A percentile compares a stretch with the other conserved stretches of the same genome.
phyloP scores from a whole-genome alignment of 1,284 basidiomycete species.

The Neonothopanus nambi region DNA sequence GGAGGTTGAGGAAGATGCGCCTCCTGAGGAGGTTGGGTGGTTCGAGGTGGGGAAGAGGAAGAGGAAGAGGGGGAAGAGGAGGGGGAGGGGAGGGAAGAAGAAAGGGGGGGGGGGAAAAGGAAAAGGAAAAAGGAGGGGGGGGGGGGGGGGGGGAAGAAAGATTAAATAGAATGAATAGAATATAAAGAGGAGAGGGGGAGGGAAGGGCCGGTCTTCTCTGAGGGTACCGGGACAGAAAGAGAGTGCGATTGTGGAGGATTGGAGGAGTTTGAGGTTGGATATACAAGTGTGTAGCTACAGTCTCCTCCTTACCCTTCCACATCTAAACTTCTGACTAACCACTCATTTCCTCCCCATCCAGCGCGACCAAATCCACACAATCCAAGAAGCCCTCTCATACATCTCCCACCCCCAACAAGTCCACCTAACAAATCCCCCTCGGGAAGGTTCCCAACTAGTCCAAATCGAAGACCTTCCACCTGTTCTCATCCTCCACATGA shows the following conservation, averaged over 20 bases:
- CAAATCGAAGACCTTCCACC: conserved; percentile 86
- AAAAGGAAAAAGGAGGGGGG: no score
- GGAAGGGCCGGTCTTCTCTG: conserved; percentile 88
- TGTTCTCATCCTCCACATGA: conserved; percentile 89
- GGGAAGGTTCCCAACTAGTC: conserved; percentile 87
- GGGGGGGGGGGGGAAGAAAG: no score
- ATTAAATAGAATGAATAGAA: conserved; percentile 84
- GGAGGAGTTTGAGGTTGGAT: conserved; percentile 87
- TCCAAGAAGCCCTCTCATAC: conserved; percentile 82
- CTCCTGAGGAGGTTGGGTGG: conserved; percentile 71
- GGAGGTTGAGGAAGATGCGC: conserved; percentile 44
- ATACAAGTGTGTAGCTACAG: conserved; percentile 63
- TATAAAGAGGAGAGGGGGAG: conserved; percentile 91
- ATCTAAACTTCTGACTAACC: conserved; percentile 1
- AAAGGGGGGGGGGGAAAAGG: no score
- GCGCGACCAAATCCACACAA: conserved; percentile 74
- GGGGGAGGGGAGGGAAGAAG: conserved; percentile 51
- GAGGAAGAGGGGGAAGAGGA: conserved; percentile 77
- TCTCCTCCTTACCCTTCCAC: conserved; percentile 1
- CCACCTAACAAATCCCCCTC: conserved; percentile 63
- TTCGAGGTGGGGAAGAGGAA: conserved; percentile 93
- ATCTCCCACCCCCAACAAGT: conserved; percentile 85
- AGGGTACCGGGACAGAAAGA: conserved; percentile 83
- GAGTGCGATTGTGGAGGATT: conserved; percentile 90
- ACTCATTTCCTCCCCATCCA: conserved; percentile 32